These are phyloP conservation scores for Venturia oleaginea DNA, from an alignment of 2,329 filamentous ascomycete genomes.

Conservation along the genomic window DNA sequence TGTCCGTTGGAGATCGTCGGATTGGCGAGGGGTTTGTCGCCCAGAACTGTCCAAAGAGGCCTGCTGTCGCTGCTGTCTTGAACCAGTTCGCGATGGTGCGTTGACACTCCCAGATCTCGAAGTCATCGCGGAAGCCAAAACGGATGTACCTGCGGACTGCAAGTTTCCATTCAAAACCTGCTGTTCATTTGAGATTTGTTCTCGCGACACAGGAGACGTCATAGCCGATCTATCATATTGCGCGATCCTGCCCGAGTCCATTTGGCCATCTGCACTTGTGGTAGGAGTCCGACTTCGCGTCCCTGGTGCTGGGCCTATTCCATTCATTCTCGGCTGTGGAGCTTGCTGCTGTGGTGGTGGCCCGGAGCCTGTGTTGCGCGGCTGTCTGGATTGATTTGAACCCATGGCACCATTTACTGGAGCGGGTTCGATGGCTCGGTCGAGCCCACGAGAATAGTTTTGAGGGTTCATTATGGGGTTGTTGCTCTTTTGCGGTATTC, in stretches of 20 bases:
- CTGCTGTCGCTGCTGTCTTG: constrained; percentile 38
- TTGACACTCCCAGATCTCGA: constrained; percentile 6
- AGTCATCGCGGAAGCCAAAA: not conserved
- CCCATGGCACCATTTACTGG: constrained; percentile 6
- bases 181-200: constrained; percentile 33
- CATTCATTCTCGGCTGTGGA: constrained; percentile 45
- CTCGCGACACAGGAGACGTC: constrained; percentile 23
- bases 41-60: constrained; percentile 54
- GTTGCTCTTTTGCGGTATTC: constrained; percentile 12
- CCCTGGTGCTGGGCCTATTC: constrained; percentile 18
- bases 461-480: constrained; percentile 7
- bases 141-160: not conserved
- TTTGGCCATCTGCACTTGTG: constrained; percentile 35
- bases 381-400: constrained; percentile 42
- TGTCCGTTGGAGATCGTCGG: constrained; percentile 19
- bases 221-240: constrained; percentile 39
- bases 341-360: constrained; percentile 57
- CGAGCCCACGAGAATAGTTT: not conserved
- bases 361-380: constrained; percentile 50
- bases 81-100: constrained; percentile 24
- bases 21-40: constrained; percentile 29
- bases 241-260: constrained; percentile 32
- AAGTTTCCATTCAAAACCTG: not conserved
- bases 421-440: not conserved
- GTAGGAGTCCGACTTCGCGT: constrained; percentile 42